Evolutionary conservation across 768 basidiomycete species (phyloP).

Genomic region (Infundibulicybe gibba): DNA sequence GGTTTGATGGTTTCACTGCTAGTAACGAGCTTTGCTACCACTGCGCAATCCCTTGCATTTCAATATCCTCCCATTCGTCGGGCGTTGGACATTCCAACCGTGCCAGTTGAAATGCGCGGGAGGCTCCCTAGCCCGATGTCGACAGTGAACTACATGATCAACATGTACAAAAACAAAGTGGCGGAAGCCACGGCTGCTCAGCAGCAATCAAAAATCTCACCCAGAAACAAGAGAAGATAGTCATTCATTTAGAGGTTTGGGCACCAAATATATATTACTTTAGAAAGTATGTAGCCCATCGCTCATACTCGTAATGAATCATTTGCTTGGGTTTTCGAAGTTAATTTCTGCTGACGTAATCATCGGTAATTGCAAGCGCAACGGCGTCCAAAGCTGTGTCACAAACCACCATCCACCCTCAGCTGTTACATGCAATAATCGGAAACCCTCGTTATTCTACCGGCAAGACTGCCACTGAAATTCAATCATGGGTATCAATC

Average conservation of each 20-base stretch:
- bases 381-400: too few relatives aligned
- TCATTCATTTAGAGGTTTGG: too few relatives aligned
- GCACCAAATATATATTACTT: too few relatives aligned
- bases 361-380: too few relatives aligned
- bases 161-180: slow-evolving; percentile 16
- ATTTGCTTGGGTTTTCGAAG: too few relatives aligned
- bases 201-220: slow-evolving; percentile 10
- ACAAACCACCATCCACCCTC: too few relatives aligned
- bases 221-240: slow-evolving; percentile 8
- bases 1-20: slow-evolving; percentile 40
- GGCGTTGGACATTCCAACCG: slow-evolving; percentile 31
- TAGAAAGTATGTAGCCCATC: too few relatives aligned
- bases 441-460: too few relatives aligned
- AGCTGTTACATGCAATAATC: too few relatives aligned
- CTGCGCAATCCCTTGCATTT: slow-evolving; percentile 46
- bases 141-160: slow-evolving; percentile 15
- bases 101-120: slow-evolving; percentile 21
- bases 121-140: slow-evolving; percentile 26
- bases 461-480: neutral
- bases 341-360: too few relatives aligned
- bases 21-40: slow-evolving; percentile 37
- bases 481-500: slow-evolving; percentile 30
- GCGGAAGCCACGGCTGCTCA: slow-evolving; percentile 14
- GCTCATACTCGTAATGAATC: too few relatives aligned
- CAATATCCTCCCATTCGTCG: slow-evolving; percentile 38